Evolutionary conservation across 108 stramenopile genomes (phyloP), one percentile per base, ranked within the genome.

Genomic region (Discostella stelligeroides): DNA sequence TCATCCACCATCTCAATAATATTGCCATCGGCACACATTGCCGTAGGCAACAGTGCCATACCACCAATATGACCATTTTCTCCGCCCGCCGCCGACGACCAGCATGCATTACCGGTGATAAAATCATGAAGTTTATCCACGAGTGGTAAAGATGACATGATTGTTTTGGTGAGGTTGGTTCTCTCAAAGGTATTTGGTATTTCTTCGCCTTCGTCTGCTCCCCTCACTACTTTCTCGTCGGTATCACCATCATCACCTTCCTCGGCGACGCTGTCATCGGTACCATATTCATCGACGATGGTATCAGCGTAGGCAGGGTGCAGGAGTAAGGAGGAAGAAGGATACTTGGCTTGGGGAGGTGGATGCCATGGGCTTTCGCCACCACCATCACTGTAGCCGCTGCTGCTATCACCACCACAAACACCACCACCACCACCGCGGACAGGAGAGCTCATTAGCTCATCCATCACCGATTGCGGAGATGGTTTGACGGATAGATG

Each of bases 381-480:
- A 34, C 6, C 34, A 34, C 6, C 34, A 34, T 34, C n/a, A n/a
- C n/a, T n/a, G n/a, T n/a, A n/a, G n/a, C n/a, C n/a, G n/a, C n/a
- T n/a, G n/a, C n/a, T n/a, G n/a, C n/a, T n/a, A 34, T 34, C 34
- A 5, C 34, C 34, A 34, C 5, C 34, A 34, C 34, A 34, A 5
- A 6, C 34, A 34, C 34, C 34, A 34, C 34, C 34, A 34, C 34
- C 34, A 34, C 6, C 34, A 34, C 34, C 34, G 6, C 34, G 3
- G 34, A 6, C 34, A 34, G 6, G 6, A 34, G 34, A 3, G 6
- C 34, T 6, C 3, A 34, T 34, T 53, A 53, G 10, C 24, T 27
- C 6, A 24, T 53, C 51, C 51, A 54, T 30, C 13, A 54, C 53
- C 25, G 53, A 54, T 13, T 54, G 53, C 15, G 53, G 53, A 12